Conservation (phyloP, 768 basidiomycete species). For the Suillus placidus region DNA sequence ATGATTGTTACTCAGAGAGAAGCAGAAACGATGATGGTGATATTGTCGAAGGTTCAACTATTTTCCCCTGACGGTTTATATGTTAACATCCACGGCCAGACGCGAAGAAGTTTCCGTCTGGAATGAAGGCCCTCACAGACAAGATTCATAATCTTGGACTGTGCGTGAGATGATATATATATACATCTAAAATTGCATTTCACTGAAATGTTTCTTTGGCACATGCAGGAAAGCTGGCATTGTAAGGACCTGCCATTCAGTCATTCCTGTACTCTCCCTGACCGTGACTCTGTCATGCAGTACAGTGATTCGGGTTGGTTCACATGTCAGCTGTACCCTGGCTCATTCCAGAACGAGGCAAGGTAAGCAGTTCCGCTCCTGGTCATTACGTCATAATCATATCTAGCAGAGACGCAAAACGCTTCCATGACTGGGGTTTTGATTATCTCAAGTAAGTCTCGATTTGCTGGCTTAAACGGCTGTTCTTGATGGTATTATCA, state of each 20-base stretch:
- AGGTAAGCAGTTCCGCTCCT: constrained; percentile 36
- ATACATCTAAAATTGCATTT: not conserved
- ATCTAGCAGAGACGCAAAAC: constrained; percentile 50
- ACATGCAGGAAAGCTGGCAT: constrained; percentile 58
- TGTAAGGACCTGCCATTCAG: constrained; percentile 37
- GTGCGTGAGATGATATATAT: constrained; percentile 42
- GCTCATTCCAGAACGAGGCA: constrained; percentile 64
- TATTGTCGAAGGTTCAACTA: constrained; percentile 53
- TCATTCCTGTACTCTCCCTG: not conserved
- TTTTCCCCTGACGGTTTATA: not conserved
- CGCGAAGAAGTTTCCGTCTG: constrained; percentile 53
- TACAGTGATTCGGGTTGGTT: constrained; percentile 73
- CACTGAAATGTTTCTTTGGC: not conserved
- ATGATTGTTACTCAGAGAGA: constrained; percentile 69
- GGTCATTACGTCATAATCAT: not conserved
- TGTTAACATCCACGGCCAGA: constrained; percentile 34
- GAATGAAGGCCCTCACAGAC: constrained; percentile 59
- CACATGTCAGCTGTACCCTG: constrained; percentile 66
- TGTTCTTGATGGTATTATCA: not conserved
- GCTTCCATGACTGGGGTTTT: constrained; percentile 69
- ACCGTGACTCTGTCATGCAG: constrained; percentile 30
- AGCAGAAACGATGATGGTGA: constrained; percentile 51
- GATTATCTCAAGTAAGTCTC: constrained; percentile 60
- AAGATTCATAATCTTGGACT: constrained; percentile 58
- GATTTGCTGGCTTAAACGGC: not conserved